Base-by-base conservation (phyloP, 1,284 basidiomycete genomes). In the Cutaneotrichosporon cavernicola region DNA sequence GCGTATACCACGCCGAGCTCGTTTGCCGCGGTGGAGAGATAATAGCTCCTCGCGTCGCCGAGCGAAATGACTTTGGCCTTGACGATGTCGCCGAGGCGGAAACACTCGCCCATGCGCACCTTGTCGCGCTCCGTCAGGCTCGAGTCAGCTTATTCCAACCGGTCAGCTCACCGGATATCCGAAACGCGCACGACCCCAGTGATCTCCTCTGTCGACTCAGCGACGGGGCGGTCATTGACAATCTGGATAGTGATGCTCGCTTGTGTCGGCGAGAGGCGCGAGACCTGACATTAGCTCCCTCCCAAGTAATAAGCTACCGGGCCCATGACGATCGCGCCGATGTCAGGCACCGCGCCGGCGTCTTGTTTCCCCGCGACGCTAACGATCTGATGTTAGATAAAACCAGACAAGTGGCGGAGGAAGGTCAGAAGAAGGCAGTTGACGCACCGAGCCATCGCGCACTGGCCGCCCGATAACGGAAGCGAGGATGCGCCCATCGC, bases 11-110 rank as follows among this genome's bases (percentile, higher is more conserved):
- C 81, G 2, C 97, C 96, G 4, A 98, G 86, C 70, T 96, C 90
- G 79, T 98, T 98, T 50, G 90, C 85, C 7, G 92, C 94, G 5
- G 97, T 99, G 0, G 93, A 92, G 40, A 98, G 85, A 81, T 94
- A 97, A 81, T 98, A 98, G 72, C 89, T 93, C 60, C 91, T 85
- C 26, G 91, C 89, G 81, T 96, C 92, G n/a, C 93, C 92, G 38
- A 96, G 83, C 16, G 92, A 96, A 60, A 95, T 90, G 72, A 98
- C 94, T 49, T 90, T 82, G 6, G 94, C 95, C 70, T 91, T 88
- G 32, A 99, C 91, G 60, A 98, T 90, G 80, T 99, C 96, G 5
- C 97, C 95, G 0, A 95, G 91, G 49, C 97, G 86, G 81, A 98
- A 99, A 76, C 93, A 97, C 71, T 97, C 92, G 38, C 88, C 88